Base-by-base conservation (phyloP, 2,329 filamentous ascomycete genomes). In the Mycocentrospora acerina region DNA sequence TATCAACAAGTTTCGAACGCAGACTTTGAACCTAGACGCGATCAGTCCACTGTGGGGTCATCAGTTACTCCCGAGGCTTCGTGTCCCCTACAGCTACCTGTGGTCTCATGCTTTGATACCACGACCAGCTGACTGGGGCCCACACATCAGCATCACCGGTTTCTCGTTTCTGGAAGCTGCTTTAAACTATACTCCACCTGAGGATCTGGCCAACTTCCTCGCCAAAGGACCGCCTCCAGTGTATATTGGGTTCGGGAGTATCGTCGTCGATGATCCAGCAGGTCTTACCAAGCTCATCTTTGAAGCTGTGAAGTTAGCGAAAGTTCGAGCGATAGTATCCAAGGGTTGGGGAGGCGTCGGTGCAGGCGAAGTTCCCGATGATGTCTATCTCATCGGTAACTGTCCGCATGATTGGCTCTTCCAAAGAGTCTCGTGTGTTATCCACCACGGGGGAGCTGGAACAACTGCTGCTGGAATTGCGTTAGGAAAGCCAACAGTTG, bases 361-460 rank as follows among this genome's bases (percentile, higher is more conserved):
- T 10, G 62, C 60, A 24, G 51, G 47, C 27, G 42, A 48, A 9
- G 61, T 61, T 2, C 64, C 69, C 3, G 63, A 56, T 1, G 32
- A 69, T 26, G 64, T 80, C 8, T 74, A 75, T 42, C 76, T 74
- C 48, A 60, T 82, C 4, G 77, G 70, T 4, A 76, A 81, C 43
- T 57, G 51, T 27, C 79, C 78, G 1, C 77, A 81, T 37, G 75
- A 80, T 40, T 81, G 78, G 79, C 66, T 81, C 0, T 82, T 82
- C 46, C 70, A 77, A 42, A 68, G 71, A 12, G 77, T 81, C 2
- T 69, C 74, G 0, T 72, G 70, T 11, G 78, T 82, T 0, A 70
- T 82, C 0, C 79, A 82, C 42, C 78, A 82, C 35, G 79, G 79
- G 14, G 79, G 79, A 6, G 79, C 79, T 11, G 79, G 79, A 4